These are phyloP conservation scores for Sugiyamaella lignohabitans DNA, from an alignment of 805 yeast species.

Conservation along the genomic window DNA sequence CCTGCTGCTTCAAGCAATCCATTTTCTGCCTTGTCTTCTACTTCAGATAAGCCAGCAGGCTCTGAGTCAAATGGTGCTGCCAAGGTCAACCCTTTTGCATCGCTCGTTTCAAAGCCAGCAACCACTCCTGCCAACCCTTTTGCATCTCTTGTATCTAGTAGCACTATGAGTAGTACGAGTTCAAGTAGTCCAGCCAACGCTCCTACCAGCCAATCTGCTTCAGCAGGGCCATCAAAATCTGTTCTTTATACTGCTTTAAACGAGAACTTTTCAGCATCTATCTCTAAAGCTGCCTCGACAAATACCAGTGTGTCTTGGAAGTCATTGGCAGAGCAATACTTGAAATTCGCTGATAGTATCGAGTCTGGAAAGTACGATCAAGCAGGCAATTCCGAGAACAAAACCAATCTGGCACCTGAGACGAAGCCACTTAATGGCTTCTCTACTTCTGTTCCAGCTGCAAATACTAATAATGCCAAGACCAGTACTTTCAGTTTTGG, in stretches of 20 bases:
- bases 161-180: neutral
- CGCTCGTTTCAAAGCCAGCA: neutral
- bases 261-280: neutral
- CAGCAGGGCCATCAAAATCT: neutral
- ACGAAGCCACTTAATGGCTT: neutral
- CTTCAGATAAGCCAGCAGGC: too few species aligned
- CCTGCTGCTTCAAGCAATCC: slow-evolving; percentile 7
- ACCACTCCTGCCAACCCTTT: neutral
- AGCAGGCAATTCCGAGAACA: too few species aligned
- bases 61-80: neutral
- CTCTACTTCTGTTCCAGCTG: neutral
- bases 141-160: neutral
- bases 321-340: neutral
- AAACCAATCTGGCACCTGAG: neutral
- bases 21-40: slow-evolving; percentile 3
- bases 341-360: neutral
- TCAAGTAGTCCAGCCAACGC: neutral
- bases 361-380: too few species aligned
- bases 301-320: neutral
- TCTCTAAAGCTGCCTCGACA: neutral
- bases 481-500: too few species aligned
- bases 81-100: neutral
- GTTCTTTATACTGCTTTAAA: neutral
- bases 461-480: neutral
- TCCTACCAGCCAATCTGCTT: neutral